These are phyloP conservation scores for Fusarium stilboides DNA, from an alignment of 2,329 filamentous ascomycete species.

Conservation along the genomic window DNA sequence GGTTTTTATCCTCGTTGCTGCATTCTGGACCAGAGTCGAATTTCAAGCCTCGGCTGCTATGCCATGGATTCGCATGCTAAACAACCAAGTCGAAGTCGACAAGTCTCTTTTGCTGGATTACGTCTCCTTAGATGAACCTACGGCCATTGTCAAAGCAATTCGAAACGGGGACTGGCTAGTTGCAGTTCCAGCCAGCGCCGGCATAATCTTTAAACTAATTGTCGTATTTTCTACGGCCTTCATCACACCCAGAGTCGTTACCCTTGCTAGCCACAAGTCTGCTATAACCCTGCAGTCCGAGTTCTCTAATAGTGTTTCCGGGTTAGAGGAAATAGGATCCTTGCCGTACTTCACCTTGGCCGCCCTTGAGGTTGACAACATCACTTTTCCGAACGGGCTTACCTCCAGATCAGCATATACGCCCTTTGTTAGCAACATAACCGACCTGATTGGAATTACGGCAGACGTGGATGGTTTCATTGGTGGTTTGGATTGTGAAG, in stretches of 20 bases:
- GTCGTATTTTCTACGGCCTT: constrained; percentile 57
- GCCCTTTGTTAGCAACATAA: constrained; percentile 49
- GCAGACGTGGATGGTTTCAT: constrained; percentile 56
- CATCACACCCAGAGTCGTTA: constrained; percentile 53
- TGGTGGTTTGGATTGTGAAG: constrained; percentile 52
- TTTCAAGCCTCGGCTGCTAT: constrained; percentile 57
- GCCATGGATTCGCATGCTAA: constrained; percentile 57
- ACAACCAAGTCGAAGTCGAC: constrained; percentile 49
- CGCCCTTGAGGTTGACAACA: constrained; percentile 51
- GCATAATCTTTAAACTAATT: constrained; percentile 53
- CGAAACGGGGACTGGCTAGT: constrained; percentile 56
- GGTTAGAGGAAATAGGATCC: constrained; percentile 45
- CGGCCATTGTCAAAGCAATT: constrained; percentile 49
- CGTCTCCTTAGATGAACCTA: constrained; percentile 50
- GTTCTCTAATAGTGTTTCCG: constrained; percentile 51
- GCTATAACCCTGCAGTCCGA: constrained; percentile 47
- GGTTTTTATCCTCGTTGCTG: constrained; percentile 53
- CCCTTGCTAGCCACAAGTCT: constrained; percentile 43
- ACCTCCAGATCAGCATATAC: constrained; percentile 55
- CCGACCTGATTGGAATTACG: constrained; percentile 46
- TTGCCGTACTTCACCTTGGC: constrained; percentile 55
- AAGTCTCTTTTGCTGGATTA: constrained; percentile 58
- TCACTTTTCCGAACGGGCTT: constrained; percentile 53
- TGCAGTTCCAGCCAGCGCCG: constrained; percentile 44
- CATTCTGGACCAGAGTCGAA: constrained; percentile 57